phyloP scores from a whole-genome alignment of 2,329 filamentous ascomycete species.

The Cladophialophora bantiana region DNA sequence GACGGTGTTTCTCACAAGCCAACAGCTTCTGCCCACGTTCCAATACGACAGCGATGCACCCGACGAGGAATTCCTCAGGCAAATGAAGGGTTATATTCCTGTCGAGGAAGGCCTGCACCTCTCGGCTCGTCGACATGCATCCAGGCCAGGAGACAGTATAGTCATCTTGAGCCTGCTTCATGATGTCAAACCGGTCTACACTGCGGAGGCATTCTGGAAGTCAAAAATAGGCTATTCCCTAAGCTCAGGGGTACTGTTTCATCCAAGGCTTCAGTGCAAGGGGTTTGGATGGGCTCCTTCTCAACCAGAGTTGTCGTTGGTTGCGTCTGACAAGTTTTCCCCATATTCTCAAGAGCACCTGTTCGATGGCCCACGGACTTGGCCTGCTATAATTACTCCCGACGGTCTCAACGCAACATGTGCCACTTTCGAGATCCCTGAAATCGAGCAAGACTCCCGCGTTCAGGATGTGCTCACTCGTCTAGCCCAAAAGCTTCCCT shows the following conservation, averaged over 20 bases:
- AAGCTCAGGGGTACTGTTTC: not conserved
- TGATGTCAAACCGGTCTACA: not conserved
- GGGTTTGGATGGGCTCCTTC: not conserved
- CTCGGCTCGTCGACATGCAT: not conserved
- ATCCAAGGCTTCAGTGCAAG: not conserved
- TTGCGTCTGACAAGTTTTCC: not conserved
- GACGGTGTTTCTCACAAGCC: conserved; percentile 16
- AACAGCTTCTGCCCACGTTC: not conserved
- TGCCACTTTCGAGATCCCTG: conserved; percentile 1
- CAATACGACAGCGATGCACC: not conserved
- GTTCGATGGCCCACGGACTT: not conserved
- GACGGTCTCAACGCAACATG: not conserved
- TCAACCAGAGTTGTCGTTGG: not conserved
- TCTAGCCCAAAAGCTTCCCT: not conserved
- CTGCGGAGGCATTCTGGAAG: conserved; percentile 1
- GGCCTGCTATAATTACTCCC: not conserved
- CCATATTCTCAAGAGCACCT: not conserved
- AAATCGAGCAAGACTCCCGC: not conserved
- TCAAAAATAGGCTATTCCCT: not conserved
- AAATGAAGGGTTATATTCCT: not conserved
- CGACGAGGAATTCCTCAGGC: not conserved
- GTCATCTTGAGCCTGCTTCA: conserved; percentile 1
- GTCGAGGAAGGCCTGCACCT: conserved; percentile 1
- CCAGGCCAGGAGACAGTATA: not conserved
- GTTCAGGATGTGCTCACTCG: not conserved